Percentiles rank a stretch among this genome's conserved stretches.
phyloP scores from a whole-genome alignment of 1,139 yeast genomes.

The Citeromyces hawaiiensis region DNA sequence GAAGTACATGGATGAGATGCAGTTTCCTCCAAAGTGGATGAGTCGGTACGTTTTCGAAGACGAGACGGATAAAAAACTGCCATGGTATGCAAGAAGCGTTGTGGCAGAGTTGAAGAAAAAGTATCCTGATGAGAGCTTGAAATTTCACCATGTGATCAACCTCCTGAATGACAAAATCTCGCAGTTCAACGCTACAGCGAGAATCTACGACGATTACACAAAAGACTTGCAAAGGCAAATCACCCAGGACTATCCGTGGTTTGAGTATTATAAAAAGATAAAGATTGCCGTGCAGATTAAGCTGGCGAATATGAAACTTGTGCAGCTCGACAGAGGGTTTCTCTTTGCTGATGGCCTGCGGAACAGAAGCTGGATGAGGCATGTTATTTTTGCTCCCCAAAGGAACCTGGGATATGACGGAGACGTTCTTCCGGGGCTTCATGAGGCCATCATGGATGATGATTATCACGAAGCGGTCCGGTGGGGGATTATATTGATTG shows the following conservation, averaged over 20 bases:
- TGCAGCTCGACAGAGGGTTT: slow-evolving; percentile 32
- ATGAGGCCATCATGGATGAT: slow-evolving; percentile 19
- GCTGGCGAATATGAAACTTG: slow-evolving; percentile 36
- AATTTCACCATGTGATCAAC: slow-evolving; percentile 5
- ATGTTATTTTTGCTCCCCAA: slow-evolving; percentile 27
- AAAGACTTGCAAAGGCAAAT: slow-evolving; percentile 30
- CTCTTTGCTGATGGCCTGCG: slow-evolving; percentile 15
- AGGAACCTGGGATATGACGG: slow-evolving; percentile 16
- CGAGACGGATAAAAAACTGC: slow-evolving; percentile 1
- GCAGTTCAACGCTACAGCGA: slow-evolving; percentile 5
- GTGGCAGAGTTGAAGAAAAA: background rate
- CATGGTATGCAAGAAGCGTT: slow-evolving; percentile 1
- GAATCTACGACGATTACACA: slow-evolving; percentile 11
- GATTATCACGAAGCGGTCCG: slow-evolving; percentile 16
- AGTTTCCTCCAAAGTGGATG: slow-evolving; percentile 22
- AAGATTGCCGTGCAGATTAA: slow-evolving; percentile 44
- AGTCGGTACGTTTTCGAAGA: slow-evolving; percentile 4
- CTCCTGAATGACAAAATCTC: slow-evolving; percentile 5
- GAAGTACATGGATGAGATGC: slow-evolving; percentile 13
- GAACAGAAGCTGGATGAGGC: slow-evolving; percentile 27
- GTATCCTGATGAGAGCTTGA: slow-evolving; percentile 2
- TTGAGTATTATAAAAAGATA: slow-evolving; percentile 41
- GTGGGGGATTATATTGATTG: slow-evolving; percentile 12
- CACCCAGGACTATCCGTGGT: slow-evolving; percentile 60
- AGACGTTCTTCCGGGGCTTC: slow-evolving; percentile 24